A percentile compares a stretch with the other conserved stretches of the same genome.
These are phyloP conservation scores for Kwoniella botswanensis DNA, from an alignment of 768 basidiomycete species.

Conservation along the genomic window DNA sequence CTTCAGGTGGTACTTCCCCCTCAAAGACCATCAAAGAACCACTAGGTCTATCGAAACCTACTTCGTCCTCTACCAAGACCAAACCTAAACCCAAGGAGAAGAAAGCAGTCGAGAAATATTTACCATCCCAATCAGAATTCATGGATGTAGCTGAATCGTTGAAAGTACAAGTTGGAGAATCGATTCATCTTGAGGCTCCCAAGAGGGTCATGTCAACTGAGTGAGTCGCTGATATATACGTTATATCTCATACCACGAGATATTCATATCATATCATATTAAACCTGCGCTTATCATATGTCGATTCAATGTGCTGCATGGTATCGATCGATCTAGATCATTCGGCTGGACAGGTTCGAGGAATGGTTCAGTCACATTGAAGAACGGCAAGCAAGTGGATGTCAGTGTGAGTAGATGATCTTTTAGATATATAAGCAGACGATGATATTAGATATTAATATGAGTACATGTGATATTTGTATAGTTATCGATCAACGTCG, in stretches of 20 bases:
- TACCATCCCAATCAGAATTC: constrained; percentile 9
- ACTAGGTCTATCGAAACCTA: background rate
- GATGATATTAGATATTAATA: too few species aligned
- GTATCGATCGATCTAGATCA: background rate
- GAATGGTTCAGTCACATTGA: constrained; percentile 8
- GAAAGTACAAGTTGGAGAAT: constrained; percentile 4
- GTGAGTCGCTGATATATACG: constrained; percentile 8
- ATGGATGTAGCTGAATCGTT: background rate
- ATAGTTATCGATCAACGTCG: constrained; percentile 20
- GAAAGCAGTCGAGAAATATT: background rate
- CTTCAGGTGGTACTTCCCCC: too few species aligned
- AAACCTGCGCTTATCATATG: background rate
- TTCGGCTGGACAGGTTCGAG: constrained; percentile 19
- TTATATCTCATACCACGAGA: too few species aligned
- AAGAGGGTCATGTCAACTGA: constrained; percentile 21
- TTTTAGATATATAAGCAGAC: too few species aligned
- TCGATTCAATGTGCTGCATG: too few species aligned
- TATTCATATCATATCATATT: too few species aligned
- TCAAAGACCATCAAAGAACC: too few species aligned
- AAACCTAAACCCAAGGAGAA: background rate
- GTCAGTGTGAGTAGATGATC: constrained; percentile 16
- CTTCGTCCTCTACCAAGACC: background rate
- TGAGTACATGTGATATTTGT: background rate
- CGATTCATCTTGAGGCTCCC: constrained; percentile 4
- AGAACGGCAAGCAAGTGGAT: background rate